phyloP scores from a whole-genome alignment of 306 rosid species.

The Benincasa hispida region DNA sequence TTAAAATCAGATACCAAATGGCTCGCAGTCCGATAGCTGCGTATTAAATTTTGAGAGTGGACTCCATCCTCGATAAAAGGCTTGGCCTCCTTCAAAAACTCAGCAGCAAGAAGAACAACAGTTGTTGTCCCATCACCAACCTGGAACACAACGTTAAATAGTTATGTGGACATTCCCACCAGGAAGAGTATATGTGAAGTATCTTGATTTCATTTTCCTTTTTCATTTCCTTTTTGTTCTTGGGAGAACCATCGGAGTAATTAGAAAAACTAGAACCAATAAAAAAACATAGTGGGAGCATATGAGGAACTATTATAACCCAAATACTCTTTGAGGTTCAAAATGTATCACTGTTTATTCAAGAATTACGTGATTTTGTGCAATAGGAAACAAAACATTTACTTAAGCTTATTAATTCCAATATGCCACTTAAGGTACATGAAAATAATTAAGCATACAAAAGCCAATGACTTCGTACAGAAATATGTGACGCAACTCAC shows the following conservation, averaged over 20 bases:
- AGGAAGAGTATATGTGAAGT: background rate
- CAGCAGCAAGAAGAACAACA: constrained; percentile 91
- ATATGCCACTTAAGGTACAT: background rate
- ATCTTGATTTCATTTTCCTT: background rate
- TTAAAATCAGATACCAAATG: constrained; percentile 34
- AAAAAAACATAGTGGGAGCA: background rate
- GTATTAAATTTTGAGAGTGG: constrained; percentile 81
- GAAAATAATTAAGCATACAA: background rate
- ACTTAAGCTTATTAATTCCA: background rate
- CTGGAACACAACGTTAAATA: constrained; percentile 21
- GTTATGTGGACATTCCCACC: background rate
- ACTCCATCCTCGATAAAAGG: constrained; percentile 96
- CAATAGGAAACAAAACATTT: background rate
- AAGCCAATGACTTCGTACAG: background rate
- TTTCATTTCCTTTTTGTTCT: background rate
- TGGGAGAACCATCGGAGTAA: background rate
- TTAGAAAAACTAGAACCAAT: background rate
- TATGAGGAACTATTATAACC: background rate
- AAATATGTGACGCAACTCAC: background rate
- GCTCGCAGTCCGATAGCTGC: constrained; percentile 76
- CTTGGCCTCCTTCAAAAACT: constrained; percentile 88
- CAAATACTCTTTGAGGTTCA: background rate
- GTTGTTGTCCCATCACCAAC: constrained; percentile 99
- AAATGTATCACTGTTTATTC: background rate
- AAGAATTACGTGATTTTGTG: background rate